Base-by-base conservation (phyloP, 2,329 filamentous ascomycete species). In the Periconia sp. region DNA sequence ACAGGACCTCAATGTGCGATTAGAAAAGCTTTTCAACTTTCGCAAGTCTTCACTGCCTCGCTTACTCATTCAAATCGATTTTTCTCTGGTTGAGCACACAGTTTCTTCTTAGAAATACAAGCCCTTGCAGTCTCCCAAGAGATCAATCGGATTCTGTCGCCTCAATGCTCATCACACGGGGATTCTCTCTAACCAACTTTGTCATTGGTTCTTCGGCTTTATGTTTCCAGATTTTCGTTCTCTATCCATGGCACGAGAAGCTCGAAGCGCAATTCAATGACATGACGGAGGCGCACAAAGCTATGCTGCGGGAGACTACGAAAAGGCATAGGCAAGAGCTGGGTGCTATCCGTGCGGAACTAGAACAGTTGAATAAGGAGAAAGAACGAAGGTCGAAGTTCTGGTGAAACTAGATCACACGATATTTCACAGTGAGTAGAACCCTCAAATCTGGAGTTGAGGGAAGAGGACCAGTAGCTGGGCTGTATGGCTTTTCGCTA, bases 201-300 rank as follows among this genome's bases (percentile, higher is more conserved):
- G 66, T 81, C 58, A 83, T 89, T 55, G 86, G 85, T 49, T 81
- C 80, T 30, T 87, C 85, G 3, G 86, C 86, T 0, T 77, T 89
- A 33, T 77, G 77, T 35, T 89, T 89, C 70, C 86, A 89, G 72
- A 84, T 88, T 47, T 85, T 84, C 61, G 86, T 89, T 40, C 77
- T 89, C 11, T 89, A 89, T 70, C 86, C 86, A 1, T 89, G 86
- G 86, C 86, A 89, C 71, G 81, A 87, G 63, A 77, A 86, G 65
- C 75, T 89, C 7, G 83, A 88, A 57, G 78, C 81, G 18, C 82
- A 83, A 55, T 88, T 89, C 63, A 77, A 83, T 51, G 74, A 78
- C 11, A 73, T 88, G 20, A 85, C 83, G 65, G 78, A 77, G 52
- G 85, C 87, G 59, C 83, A 88, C 52, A 54, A 76, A 5, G 49